Conservation (phyloP, 2,329 filamentous ascomycete species). For the Colletotrichum tropicale region DNA sequence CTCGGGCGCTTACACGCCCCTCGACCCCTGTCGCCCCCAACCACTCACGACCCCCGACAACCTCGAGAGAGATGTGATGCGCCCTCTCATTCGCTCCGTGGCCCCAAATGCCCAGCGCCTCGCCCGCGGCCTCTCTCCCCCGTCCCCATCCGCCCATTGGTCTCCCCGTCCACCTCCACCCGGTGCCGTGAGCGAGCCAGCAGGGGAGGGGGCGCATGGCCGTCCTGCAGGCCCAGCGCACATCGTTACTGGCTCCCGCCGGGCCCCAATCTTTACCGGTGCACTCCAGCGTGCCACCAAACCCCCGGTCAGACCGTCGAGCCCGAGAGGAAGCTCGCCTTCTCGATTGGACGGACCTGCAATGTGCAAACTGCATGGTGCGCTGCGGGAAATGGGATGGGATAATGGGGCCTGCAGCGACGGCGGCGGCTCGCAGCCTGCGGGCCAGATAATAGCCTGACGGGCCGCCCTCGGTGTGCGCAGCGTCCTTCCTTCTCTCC, state of each 20-base stretch:
- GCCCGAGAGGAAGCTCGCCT: background rate
- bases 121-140: slow-evolving; percentile 16
- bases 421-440: background rate
- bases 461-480: background rate
- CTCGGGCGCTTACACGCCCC: slow-evolving; percentile 19
- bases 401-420: background rate
- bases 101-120: slow-evolving; percentile 8
- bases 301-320: background rate
- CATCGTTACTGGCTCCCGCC: background rate
- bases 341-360: slow-evolving; percentile 18
- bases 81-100: background rate
- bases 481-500: slow-evolving; percentile 16
- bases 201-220: background rate
- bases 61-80: background rate
- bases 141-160: slow-evolving; percentile 9
- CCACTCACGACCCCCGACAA: background rate
- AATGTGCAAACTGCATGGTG: slow-evolving; percentile 11
- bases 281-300: background rate
- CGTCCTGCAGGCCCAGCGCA: background rate
- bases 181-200: background rate
- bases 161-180: background rate
- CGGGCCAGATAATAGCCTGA: slow-evolving; percentile 12
- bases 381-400: background rate
- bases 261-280: background rate
- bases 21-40: slow-evolving; percentile 12